A percentile compares a stretch with the other conserved stretches of the same genome.
Evolutionary conservation across 371 early-diverging fungal species (phyloP).

Genomic region (Massospora cicadina): DNA sequence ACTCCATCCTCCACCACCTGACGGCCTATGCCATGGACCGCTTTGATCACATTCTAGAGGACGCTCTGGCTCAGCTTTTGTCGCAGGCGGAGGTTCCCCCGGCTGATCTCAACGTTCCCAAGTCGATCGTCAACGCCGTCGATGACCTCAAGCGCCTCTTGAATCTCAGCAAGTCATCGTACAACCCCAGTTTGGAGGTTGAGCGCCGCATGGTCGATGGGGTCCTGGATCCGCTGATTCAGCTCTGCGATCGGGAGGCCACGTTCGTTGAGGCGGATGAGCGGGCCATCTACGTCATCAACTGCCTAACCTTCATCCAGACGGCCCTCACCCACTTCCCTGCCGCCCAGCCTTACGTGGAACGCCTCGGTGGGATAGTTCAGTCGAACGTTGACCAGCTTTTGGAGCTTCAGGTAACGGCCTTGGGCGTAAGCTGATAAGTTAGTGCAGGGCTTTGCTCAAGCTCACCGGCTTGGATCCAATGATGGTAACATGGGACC

Average conservation of each 20-base stretch:
- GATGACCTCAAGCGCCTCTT: background rate
- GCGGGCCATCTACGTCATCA: background rate
- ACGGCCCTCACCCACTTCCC: background rate
- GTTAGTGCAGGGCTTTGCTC: background rate
- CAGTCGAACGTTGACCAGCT: background rate
- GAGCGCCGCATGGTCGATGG: background rate
- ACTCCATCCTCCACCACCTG: background rate
- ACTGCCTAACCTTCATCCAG: slow-evolving; percentile 6
- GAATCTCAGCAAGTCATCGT: background rate
- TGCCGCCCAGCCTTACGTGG: background rate
- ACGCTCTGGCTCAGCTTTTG: background rate
- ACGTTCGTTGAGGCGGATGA: background rate
- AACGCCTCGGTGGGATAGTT: background rate
- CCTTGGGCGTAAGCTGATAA: background rate
- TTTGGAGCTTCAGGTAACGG: background rate
- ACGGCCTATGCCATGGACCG: background rate
- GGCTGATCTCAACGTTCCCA: slow-evolving; percentile 1
- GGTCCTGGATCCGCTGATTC: background rate
- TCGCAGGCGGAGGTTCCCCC: background rate
- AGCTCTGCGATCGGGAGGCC: slow-evolving; percentile 7
- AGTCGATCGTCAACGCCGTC: background rate
- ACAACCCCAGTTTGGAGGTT: background rate
- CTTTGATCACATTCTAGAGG: slow-evolving; percentile 4
- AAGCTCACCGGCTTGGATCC: background rate
- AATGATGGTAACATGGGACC: background rate